Evolutionary conservation across 225 moss, liverwort and hornwort genomes (phyloP).

Genomic region (Pseudisothecium myosuroides): DNA sequence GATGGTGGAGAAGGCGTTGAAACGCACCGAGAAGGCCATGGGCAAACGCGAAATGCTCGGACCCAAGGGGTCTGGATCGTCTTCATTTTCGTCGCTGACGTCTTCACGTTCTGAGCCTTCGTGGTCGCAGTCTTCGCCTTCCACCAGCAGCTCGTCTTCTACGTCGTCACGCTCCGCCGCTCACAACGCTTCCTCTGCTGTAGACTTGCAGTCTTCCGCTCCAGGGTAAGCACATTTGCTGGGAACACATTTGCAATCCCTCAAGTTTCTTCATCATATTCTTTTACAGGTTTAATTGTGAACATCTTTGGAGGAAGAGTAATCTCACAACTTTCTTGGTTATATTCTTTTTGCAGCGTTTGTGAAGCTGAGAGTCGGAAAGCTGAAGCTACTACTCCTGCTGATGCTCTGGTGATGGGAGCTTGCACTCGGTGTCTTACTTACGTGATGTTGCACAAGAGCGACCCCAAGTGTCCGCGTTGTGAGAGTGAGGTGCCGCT

Average conservation of each 20-base stretch:
- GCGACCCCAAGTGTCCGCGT: slow-evolving; percentile 34
- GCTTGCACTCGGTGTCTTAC: slow-evolving; percentile 39
- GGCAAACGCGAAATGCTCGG: slow-evolving; percentile 24
- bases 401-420: slow-evolving; percentile 35
- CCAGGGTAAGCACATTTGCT: not conserved
- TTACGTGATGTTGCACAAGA: slow-evolving; percentile 44
- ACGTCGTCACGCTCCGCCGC: slow-evolving; percentile 6
- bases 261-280: not conserved
- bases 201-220: not conserved
- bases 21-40: slow-evolving; percentile 26
- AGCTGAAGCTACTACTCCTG: not conserved
- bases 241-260: not conserved
- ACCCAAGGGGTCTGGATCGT: slow-evolving; percentile 11
- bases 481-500: slow-evolving; percentile 35
- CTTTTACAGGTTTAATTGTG: not conserved
- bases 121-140: slow-evolving; percentile 17
- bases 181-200: not conserved
- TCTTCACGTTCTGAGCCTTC: slow-evolving; percentile 5
- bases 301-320: not conserved
- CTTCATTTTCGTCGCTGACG: slow-evolving; percentile 21
- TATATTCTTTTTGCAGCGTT: not conserved
- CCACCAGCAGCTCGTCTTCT: slow-evolving; percentile 31
- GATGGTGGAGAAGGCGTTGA: slow-evolving; percentile 43
- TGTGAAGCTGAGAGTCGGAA: slow-evolving; percentile 28
- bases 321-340: not conserved